These are phyloP conservation scores for Rutstroemia sp. DNA, from an alignment of 2,329 filamentous ascomycete species.

Conservation along the genomic window DNA sequence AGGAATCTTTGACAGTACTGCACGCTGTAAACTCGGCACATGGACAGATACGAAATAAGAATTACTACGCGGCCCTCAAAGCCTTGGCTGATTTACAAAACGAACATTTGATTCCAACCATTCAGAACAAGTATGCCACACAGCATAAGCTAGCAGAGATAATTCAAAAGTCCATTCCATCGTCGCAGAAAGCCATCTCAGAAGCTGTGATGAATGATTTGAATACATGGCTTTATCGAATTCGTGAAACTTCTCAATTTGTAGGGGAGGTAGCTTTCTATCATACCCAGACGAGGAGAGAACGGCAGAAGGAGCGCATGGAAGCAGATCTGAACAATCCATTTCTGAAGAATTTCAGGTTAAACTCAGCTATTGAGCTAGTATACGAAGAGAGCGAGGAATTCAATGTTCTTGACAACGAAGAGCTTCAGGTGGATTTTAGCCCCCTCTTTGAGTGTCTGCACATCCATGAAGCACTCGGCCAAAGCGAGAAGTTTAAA, in stretches of 20 bases:
- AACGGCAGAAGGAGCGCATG: constrained; percentile 73
- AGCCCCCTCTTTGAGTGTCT: constrained; percentile 89
- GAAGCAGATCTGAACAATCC: constrained; percentile 51
- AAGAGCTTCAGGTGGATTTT: constrained; percentile 91
- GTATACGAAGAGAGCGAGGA: constrained; percentile 94
- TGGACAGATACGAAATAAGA: constrained; percentile 84
- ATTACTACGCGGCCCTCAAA: constrained; percentile 89
- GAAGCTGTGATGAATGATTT: constrained; percentile 96
- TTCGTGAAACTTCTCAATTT: constrained; percentile 93
- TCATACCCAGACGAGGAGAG: constrained; percentile 81
- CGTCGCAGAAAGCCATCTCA: constrained; percentile 85
- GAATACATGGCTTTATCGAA: constrained; percentile 93
- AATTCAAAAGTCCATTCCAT: constrained; percentile 91
- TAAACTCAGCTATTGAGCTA: constrained; percentile 93
- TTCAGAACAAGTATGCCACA: constrained; percentile 77
- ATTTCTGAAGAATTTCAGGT: constrained; percentile 74
- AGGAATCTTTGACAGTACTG: constrained; percentile 85
- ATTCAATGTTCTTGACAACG: constrained; percentile 91
- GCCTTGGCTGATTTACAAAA: constrained; percentile 94
- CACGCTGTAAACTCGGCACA: constrained; percentile 91
- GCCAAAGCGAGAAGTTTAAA: constrained; percentile 85
- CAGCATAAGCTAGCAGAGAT: constrained; percentile 92
- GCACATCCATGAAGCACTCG: constrained; percentile 92
- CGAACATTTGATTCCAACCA: constrained; percentile 71
- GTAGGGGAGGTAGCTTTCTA: constrained; percentile 95